Evolutionary conservation across 768 basidiomycete genomes (phyloP), one percentile per base, ranked within the genome.

Genomic region (Calocybe gangraenosa): DNA sequence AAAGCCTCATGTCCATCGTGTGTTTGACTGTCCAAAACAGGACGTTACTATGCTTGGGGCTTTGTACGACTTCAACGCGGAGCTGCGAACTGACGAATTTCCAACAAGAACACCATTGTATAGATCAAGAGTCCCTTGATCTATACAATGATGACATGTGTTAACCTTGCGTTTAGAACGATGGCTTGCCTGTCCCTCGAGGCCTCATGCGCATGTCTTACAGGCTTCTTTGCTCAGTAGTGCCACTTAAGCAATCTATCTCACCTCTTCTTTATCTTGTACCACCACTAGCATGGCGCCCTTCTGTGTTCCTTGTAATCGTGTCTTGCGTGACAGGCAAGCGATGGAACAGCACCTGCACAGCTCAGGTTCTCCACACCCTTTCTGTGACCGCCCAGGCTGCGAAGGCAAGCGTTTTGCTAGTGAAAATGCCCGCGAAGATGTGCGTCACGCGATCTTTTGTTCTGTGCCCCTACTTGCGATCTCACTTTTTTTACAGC

Each of bases 291-390:
- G 10, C 18, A 42, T 42, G 41, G 19, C 41, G 8, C 31, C 18
- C 2, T n/a, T 22, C 13, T 42, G 41, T 14, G 18, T 33, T 3
- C 31, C 41, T 18, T 42, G 41, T 17, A n/a, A 42, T 17, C 41
- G 41, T 33, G 15, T 10, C 4, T 34, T 42, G 19, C 14, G 20
- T 11, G 33, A 34, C 13, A 32, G 65, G 39, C 68, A 71, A 43
- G 69, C 69, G 0, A 49, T 69, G 10, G 51, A 63, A 18, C 69
- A 71, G 40, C 69, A 71, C 46, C 56, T 69, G 44, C 61, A 63
- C 43, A 64, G 58, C 23, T 67, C 65, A 6, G 60, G 62, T 34
- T 55, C 62, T 5, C 56, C 54, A 40, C 69, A 71, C 39, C 69
- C 69, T 1, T 62, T 62, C 42, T 71, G 69, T 49, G 48, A 52